phyloP scores from a whole-genome alignment of 1,139 yeast genomes.

The Pichia sp. region DNA sequence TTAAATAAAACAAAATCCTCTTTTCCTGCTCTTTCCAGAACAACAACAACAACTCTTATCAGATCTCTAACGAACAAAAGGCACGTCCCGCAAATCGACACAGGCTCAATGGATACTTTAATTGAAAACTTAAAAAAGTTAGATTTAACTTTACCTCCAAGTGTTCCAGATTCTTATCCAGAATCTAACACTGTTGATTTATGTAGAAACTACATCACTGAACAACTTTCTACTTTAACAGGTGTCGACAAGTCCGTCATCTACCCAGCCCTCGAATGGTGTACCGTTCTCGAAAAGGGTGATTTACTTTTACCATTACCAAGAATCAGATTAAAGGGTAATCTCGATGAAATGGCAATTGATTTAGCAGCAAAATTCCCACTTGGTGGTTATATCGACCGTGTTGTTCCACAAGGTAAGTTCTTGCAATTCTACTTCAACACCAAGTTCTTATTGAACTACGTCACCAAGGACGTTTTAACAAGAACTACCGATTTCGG shows the following conservation, averaged over 20 bases:
- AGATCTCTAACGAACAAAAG: background rate
- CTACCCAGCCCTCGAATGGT: slow-evolving; percentile 87
- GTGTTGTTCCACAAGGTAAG: slow-evolving; percentile 83
- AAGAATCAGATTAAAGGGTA: slow-evolving; percentile 87
- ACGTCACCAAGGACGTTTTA: slow-evolving; percentile 73
- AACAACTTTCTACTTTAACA: slow-evolving; percentile 70
- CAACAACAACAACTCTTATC: background rate
- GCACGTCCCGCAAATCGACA: background rate
- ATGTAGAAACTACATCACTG: slow-evolving; percentile 85
- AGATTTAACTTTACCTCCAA: slow-evolving; percentile 34
- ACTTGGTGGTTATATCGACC: slow-evolving; percentile 62
- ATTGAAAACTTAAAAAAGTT: slow-evolving; percentile 32
- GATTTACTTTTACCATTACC: slow-evolving; percentile 93
- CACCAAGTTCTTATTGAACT: slow-evolving; percentile 59
- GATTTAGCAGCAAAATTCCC: slow-evolving; percentile 78
- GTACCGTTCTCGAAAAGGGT: slow-evolving; percentile 85
- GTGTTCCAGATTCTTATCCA: slow-evolving; percentile 58
- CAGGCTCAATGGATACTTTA: slow-evolving; percentile 28
- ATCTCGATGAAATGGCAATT: slow-evolving; percentile 62
- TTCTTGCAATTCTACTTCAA: slow-evolving; percentile 88
- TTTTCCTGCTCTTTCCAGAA: background rate
- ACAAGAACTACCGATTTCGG: slow-evolving; percentile 66
- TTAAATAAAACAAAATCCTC: background rate
- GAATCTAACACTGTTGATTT: slow-evolving; percentile 73
- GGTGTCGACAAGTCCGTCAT: slow-evolving; percentile 69